These are phyloP conservation scores for Lolium multiflorum DNA, from an alignment of 176 grass and related monocot species.

Conservation along the genomic window DNA sequence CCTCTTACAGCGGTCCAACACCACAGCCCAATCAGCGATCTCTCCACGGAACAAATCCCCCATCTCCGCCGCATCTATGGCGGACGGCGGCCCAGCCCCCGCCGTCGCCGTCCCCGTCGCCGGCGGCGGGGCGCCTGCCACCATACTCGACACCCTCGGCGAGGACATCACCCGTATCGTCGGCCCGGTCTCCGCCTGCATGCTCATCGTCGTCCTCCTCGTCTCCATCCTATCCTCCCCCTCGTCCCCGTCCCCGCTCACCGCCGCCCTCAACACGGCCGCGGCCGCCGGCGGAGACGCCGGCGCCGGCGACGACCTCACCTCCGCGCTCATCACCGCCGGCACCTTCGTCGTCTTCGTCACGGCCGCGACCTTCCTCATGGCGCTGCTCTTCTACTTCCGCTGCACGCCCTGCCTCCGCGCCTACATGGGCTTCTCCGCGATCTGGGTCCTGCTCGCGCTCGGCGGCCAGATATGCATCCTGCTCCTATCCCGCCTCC, in stretches of 20 bases:
- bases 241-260: conserved; percentile 42
- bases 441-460: conserved; percentile 66
- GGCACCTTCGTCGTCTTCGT: conserved; percentile 61
- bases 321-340: conserved; percentile 66
- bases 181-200: conserved; percentile 85
- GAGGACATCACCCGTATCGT: conserved; percentile 89
- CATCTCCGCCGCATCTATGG: conserved; percentile 38
- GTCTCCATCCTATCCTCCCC: conserved; percentile 72
- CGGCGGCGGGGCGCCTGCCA: conserved; percentile 10
- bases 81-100: conserved; percentile 36
- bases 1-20: background rate
- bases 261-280: conserved; percentile 34
- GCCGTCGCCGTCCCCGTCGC: conserved; percentile 29
- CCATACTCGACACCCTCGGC: conserved; percentile 72
- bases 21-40: background rate
- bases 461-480: conserved; percentile 77
- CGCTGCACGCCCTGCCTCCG: conserved; percentile 79
- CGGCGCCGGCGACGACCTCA: conserved; percentile 53
- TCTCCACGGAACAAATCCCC: conserved; percentile 31
- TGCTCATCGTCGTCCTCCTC: conserved; percentile 94
- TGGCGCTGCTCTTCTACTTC: conserved; percentile 93
- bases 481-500: conserved; percentile 65
- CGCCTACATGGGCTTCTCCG: conserved; percentile 81
- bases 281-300: no score
- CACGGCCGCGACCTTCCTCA: conserved; percentile 83